A percentile compares a stretch with the other conserved stretches of the same genome.
Conservation (phyloP, 345 rosid species). For the Boechera divaricarpa region DNA sequence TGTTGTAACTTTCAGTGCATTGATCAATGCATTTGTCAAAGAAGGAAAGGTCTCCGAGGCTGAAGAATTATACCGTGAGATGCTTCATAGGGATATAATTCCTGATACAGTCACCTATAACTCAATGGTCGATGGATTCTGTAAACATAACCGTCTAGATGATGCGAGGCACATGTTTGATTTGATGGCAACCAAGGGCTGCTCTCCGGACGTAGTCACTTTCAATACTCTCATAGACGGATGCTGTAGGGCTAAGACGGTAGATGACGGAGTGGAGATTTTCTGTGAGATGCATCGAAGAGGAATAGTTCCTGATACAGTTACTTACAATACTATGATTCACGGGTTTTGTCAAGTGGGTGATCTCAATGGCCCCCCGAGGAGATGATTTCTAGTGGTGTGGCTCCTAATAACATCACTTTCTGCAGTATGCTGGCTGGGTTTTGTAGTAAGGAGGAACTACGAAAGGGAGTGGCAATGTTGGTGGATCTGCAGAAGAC, state of each 20-base stretch:
- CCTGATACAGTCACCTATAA: neutral
- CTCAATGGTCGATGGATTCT: neutral
- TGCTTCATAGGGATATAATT: neutral
- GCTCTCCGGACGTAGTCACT: neutral
- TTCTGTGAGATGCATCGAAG: neutral
- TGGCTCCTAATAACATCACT: too few relatives aligned
- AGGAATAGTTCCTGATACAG: neutral
- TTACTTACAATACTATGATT: neutral
- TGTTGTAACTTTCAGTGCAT: slow-evolving; percentile 9
- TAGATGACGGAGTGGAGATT: neutral
- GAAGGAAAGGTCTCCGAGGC: neutral
- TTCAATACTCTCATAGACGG: neutral
- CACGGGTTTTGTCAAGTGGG: neutral
- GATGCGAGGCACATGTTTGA: neutral
- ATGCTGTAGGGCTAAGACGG: neutral
- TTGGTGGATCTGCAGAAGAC: neutral
- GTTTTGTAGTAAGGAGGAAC: neutral
- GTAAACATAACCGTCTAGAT: slow-evolving; percentile 1
- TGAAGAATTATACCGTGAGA: neutral
- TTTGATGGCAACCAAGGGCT: neutral
- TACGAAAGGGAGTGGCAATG: neutral
- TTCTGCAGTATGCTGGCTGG: too few relatives aligned
- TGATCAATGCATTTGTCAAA: slow-evolving; percentile 3
- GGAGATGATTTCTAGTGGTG: too few relatives aligned
- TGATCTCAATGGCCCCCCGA: neutral